Conservation (phyloP, 495 filamentous ascomycete species). For the Aspergillus panamensis region DNA sequence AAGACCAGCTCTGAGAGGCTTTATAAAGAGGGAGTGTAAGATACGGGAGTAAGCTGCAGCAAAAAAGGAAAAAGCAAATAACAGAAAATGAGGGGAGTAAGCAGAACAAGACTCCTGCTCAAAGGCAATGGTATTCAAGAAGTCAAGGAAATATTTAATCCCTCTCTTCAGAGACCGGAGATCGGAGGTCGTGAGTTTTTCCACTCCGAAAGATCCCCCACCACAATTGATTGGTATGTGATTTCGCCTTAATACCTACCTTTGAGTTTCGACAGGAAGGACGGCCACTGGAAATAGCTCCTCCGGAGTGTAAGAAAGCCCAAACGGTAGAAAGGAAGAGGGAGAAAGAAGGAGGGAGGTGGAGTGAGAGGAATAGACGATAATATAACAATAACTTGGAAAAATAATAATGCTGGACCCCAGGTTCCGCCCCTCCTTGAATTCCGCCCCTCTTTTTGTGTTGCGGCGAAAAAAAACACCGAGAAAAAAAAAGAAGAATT, state of each 20-base stretch:
- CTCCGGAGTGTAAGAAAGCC: conserved; percentile 5
- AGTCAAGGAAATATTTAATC: not conserved
- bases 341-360: conserved; percentile 4
- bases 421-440: conserved; percentile 2
- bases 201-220: not conserved
- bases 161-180: not conserved
- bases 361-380: not conserved
- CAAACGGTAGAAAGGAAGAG: conserved; percentile 3
- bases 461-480: conserved; percentile 11
- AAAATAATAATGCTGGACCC: not conserved
- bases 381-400: not conserved
- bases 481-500: not conserved
- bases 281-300: not conserved
- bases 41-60: not conserved
- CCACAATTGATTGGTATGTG: not conserved
- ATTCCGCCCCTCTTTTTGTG: conserved; percentile 10
- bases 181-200: conserved; percentile 12
- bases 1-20: not conserved
- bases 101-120: conserved; percentile 11
- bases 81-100: conserved; percentile 2
- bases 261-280: not conserved
- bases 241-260: not conserved
- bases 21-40: not conserved
- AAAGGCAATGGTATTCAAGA: conserved; percentile 5
- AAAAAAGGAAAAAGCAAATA: conserved; percentile 1